Base-by-base conservation (phyloP, 257 asterid genomes). In the Primulina tabacum region DNA sequence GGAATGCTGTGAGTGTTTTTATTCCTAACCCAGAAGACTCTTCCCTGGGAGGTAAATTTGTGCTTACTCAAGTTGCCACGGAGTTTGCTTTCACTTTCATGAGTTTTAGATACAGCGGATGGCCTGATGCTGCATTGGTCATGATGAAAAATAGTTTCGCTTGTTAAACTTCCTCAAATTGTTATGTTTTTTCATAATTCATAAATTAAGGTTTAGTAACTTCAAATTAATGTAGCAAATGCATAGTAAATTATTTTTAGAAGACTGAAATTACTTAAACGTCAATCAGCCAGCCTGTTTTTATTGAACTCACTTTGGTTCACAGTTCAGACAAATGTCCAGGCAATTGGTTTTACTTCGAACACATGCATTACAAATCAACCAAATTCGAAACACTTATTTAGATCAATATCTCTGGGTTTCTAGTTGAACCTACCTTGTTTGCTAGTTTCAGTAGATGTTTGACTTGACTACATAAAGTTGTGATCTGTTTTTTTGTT, bases 1-100 rank as follows among this genome's bases (percentile, higher is more conserved):
- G 61, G 47, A 92, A 89, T 87, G 97, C 97, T 59, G 88, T 92
- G 64, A 86, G 96, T 73, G 84, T 92, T 76, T 86, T 84, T 30
- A 70, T 92, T 78, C 95, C 92, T 34, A 80, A 89, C 80, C 90
- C 96, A 10, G 84, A 81, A 72, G 82, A 75, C 66, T 47, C 67
- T 58, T 79, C 86, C 71, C 20, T 57, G 70, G 87, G 77, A 85
- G 97, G 97, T 86, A 77, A 79, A 37, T 47, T 18, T 65, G 64
- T 70, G 70, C 8, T 62, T 76, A 38, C 71, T 64, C 67, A 65
- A 68, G 67, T 78, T 75, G 61, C 65, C 63, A 35, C 29, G 26
- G 7, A 11, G n/a, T 53, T 65, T 52, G 66, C 70, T 52, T n/a
- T 68, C 61, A 69, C 24, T 43, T 28, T 58, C 79, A 61, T 57